Percentiles rank a stretch among this genome's conserved stretches.
Conservation (phyloP, 306 rosid species). For the Citrullus colocynthis region DNA sequence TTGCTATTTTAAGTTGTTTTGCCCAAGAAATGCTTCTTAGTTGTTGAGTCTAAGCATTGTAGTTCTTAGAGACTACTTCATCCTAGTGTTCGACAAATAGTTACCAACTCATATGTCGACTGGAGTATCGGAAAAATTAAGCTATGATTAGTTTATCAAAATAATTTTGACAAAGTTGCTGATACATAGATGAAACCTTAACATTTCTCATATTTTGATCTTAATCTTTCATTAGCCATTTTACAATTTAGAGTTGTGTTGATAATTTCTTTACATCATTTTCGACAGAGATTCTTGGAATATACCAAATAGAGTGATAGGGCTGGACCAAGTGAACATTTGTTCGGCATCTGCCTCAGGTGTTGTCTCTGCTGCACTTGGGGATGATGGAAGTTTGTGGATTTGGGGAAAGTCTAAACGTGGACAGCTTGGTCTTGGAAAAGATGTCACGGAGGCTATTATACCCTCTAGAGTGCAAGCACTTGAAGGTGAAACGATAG, state of each 20-base stretch:
- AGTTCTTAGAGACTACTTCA: not conserved
- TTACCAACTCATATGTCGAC: not conserved
- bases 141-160: not conserved
- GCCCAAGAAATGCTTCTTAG: not conserved
- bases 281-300: constrained; percentile 60
- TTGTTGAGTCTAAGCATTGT: not conserved
- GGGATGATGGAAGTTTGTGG: constrained; percentile 78
- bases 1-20: not conserved
- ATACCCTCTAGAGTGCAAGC: constrained; percentile 52
- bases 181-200: not conserved
- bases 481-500: constrained; percentile 49
- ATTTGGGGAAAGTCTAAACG: constrained; percentile 86
- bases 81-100: not conserved
- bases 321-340: constrained; percentile 46
- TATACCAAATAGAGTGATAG: constrained; percentile 45
- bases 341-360: constrained; percentile 72
- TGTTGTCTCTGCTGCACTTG: constrained; percentile 67
- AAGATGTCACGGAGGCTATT: constrained; percentile 34
- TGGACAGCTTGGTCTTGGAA: constrained; percentile 88
- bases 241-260: constrained; percentile 5
- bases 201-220: not conserved
- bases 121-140: not conserved
- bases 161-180: not conserved
- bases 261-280: not conserved
- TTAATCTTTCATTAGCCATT: not conserved